Conservation (phyloP, 495 filamentous ascomycete genomes). For the Neurospora sp. region DNA sequence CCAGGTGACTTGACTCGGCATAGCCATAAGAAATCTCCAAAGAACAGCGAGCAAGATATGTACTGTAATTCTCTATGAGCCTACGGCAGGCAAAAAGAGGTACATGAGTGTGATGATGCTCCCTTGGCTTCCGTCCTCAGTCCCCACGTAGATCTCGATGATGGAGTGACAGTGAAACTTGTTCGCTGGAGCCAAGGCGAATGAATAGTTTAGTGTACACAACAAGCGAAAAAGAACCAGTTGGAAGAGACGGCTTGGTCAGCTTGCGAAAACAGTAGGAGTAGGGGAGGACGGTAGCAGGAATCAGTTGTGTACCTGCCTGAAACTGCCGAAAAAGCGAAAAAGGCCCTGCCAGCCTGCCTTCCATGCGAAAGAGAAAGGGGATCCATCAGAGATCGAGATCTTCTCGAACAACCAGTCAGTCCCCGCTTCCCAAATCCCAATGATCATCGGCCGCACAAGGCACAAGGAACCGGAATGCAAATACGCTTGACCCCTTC, state of each 20-base stretch:
- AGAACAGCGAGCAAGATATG: too few relatives aligned
- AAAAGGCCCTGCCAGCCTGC: not conserved
- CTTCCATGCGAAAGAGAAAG: not conserved
- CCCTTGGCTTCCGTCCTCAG: not conserved
- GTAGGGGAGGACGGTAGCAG: not conserved
- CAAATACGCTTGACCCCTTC: not conserved
- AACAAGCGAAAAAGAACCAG: not conserved
- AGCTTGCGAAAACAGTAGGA: not conserved
- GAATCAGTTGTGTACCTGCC: not conserved
- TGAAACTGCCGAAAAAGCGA: not conserved
- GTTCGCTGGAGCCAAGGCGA: not conserved
- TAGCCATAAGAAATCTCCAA: too few relatives aligned
- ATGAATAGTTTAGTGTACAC: not conserved
- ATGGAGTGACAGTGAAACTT: not conserved
- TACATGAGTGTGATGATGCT: not conserved
- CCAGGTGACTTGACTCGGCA: not conserved
- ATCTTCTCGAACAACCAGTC: not conserved
- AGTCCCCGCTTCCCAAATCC: not conserved
- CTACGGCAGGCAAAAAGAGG: not conserved
- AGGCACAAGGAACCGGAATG: not conserved
- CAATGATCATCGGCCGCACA: not conserved
- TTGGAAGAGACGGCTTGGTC: not conserved
- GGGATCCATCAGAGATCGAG: not conserved
- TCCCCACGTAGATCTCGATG: not conserved
- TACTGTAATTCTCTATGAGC: too few relatives aligned